Percentiles rank a stretch among this genome's conserved stretches.
These are phyloP conservation scores for Penicillium macrosclerotiorum DNA, from an alignment of 495 filamentous ascomycete genomes.

Conservation along the genomic window DNA sequence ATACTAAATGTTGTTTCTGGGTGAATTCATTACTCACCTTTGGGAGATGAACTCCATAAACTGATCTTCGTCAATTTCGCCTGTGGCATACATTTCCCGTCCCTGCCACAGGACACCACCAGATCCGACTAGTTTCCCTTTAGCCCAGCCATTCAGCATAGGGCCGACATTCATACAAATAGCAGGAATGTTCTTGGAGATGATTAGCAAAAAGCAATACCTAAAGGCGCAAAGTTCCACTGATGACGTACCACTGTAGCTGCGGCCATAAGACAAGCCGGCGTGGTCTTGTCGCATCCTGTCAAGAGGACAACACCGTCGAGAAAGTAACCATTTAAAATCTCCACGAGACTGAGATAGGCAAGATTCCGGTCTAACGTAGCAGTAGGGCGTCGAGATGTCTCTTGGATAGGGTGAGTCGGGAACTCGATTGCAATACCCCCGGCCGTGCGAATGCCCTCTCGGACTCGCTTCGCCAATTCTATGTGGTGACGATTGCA, in stretches of 20 bases:
- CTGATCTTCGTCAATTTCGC: slow-evolving; percentile 47
- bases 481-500: slow-evolving; percentile 55
- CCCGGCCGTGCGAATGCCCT: slow-evolving; percentile 52
- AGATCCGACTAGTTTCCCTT: slow-evolving; percentile 42
- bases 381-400: slow-evolving; percentile 46
- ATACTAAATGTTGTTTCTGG: neutral
- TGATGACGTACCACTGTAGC: slow-evolving; percentile 46
- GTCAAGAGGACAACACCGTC: slow-evolving; percentile 56
- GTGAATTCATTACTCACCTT: slow-evolving; percentile 29
- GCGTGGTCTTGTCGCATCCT: slow-evolving; percentile 59
- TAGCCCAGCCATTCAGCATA: slow-evolving; percentile 53
- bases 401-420: slow-evolving; percentile 57
- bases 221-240: neutral
- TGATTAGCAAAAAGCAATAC: neutral
- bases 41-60: slow-evolving; percentile 50
- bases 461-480: slow-evolving; percentile 51
- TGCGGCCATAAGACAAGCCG: slow-evolving; percentile 55
- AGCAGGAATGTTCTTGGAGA: slow-evolving; percentile 48
- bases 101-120: slow-evolving; percentile 53
- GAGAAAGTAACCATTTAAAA: slow-evolving; percentile 51
- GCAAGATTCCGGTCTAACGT: slow-evolving; percentile 54
- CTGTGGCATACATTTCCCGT: slow-evolving; percentile 50
- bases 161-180: slow-evolving; percentile 56
- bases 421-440: slow-evolving; percentile 57
- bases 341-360: slow-evolving; percentile 51